Base-by-base conservation (phyloP, 345 rosid genomes). In the Eucalyptus paniculata region DNA sequence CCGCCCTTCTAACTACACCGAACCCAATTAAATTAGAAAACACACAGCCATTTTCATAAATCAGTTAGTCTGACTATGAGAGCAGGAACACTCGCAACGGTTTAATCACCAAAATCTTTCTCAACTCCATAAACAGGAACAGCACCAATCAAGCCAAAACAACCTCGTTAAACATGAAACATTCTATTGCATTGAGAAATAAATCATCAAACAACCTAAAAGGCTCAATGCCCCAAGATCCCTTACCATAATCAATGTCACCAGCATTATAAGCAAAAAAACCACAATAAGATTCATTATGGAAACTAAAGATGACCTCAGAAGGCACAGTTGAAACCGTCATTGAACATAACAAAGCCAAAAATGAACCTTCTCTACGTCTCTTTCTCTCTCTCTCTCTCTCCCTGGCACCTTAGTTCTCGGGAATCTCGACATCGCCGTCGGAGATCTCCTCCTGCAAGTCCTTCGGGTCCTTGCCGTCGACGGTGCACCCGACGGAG, bases 401-500 rank as follows among this genome's bases (percentile, higher is more conserved):
- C 83, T 6, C 16, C 85, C 91, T 14, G 50, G 37, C 32, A 11
- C 51, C 92, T 86, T 86, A 96, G 92, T 93, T 94, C 85, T 91
- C 90, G 49, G 97, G 97, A 56, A 96, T 24, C 54, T 92, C 97
- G 32, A 96, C 91, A 9, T 94, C 97, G 19, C 97, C 98, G 17
- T 93, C 95, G 80, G 89, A 88, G 69, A 96, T 94, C 93, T 95
- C 98, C 89, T 95, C 90, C 90, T 96, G 97, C 87, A 96, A 90
- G 90, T 94, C 95, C 92, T 92, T 94, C 0, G 96, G 96, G 90
- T 95, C 94, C 90, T 96, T 96, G 14, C 95, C 97, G 90, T 96
- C 97, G 4, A 96, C 97, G 32, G 95, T 95, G 65, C 97, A 96
- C 12, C 97, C 97, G 34, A 96, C 97, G 2, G 97, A 95, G 1